Evolutionary conservation across 75 land plant species (phyloP).

Genomic region (Pseudotsuga menziesii): DNA sequence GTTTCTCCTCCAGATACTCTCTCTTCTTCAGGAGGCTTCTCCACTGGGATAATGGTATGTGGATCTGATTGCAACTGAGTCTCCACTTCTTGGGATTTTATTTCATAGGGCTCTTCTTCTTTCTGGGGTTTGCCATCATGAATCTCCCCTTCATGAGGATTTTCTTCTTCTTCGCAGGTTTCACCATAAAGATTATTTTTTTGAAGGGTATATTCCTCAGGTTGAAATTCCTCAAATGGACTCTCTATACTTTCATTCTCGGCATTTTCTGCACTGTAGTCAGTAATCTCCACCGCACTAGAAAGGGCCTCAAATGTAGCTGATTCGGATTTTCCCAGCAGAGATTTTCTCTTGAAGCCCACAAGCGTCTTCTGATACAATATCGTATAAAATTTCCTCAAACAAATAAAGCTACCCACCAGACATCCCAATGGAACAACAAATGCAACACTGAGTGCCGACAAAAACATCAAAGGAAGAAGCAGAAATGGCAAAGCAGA

Average conservation of each 20-base stretch:
- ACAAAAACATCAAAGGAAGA: not conserved
- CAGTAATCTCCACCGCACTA: not conserved
- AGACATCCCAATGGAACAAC: not conserved
- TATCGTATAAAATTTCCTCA: not conserved
- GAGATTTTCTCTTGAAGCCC: not conserved
- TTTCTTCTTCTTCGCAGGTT: not conserved
- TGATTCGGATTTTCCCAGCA: not conserved
- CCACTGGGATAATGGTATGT: not conserved
- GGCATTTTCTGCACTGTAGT: not conserved
- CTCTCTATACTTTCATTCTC: not conserved
- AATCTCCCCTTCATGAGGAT: not conserved
- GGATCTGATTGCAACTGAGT: not conserved
- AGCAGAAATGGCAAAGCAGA: not conserved
- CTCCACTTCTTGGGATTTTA: not conserved
- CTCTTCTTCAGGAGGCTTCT: not conserved
- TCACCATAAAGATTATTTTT: not conserved
- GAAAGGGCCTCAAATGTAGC: not conserved
- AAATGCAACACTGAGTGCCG: not conserved
- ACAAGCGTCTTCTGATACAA: not conserved
- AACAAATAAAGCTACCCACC: constrained; percentile 7
- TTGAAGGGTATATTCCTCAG: not conserved
- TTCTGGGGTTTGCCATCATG: not conserved
- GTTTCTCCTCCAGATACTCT: not conserved
- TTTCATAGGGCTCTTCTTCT: not conserved
- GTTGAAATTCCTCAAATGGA: not conserved